Evolutionary conservation across 768 basidiomycete genomes (phyloP), one percentile per base, ranked within the genome.

Genomic region (Kwoniella sp.): DNA sequence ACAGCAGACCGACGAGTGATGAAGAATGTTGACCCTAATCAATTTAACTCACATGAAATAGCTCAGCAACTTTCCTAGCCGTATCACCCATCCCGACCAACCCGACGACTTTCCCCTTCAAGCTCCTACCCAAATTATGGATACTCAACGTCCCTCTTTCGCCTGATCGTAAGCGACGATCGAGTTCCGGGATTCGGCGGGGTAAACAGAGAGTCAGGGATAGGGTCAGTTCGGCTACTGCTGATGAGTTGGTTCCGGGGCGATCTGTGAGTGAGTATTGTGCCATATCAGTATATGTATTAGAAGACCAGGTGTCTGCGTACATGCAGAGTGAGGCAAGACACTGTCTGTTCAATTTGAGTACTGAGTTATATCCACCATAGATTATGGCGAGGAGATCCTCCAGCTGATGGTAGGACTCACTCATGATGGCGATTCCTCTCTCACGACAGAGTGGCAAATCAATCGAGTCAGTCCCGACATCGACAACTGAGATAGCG

Each of bases 51-150:
- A 65, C 64, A 54, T 59, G 50, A 26, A 65, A 59, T n/a, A 65
- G 69, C 56, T 73, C 73, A 22, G 73, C 78, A 2, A 68, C 53
- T 22, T 69, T 60, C 25, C 72, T 54, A 24, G 75, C 73, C 22
- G 72, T 78, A 57, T 65, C 60, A 30, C 79, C 79, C 54, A 78
- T 79, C 13, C 78, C 78, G 13, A 79, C 65, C 54, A 79, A 27
- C 0, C 77, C 79, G 1, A 78, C 65, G 1, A 67, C 69, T 40
- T 71, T 77, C 13, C 77, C 76, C 29, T 68, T 60, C 46, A 77
- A 49, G 9, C 67, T 57, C 7, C 58, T 67, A 1, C 69, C 63
- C 1, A 70, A 19, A n/a, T 48, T 58, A 12, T 48, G 50, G 27
- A 70, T 66, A 1, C 60, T 55, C 24, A 61, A 52, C 17, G 68